Base-by-base conservation (phyloP, 192 early-diverging fungal genomes). In the Piromyces finnis region DNA sequence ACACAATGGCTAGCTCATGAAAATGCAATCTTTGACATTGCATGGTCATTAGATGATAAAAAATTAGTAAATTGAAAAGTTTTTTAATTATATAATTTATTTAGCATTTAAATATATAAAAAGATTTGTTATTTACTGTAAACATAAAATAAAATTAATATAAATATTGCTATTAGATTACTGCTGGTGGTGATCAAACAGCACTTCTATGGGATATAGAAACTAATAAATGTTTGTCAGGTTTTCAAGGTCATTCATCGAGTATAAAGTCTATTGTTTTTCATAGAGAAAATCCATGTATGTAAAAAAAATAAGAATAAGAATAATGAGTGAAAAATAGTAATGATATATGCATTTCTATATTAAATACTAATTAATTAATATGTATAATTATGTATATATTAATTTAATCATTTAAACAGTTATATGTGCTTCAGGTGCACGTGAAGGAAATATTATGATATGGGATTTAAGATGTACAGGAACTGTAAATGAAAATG, bases 11-110 rank as follows among this genome's bases (percentile, higher is more conserved):
- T 85, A 35, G 93, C 90, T 0, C 95, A 97, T 78, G 83, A 87
- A 30, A 95, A 94, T 84, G 90, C 94, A 6, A 88, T 94, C n/a
- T 91, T 95, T 78, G 95, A 97, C 83, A 82, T 94, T 12, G 87
- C 87, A 30, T 97, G 94, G 94, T 89, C 90, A 30, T 81, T 81
- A 9, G 91, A 94, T 80, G 92, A 95, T 83, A 81, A 83, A 22
- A 85, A 84, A 77, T 79, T 94, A 77, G 91, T 92, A 87, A n/a
- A 81, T 81, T 77, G n/a, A 29, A 78, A 79, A 29, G 30, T 27
- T 51, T 77, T 78, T 78, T 77, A 14, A 14, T 12, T 39, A 14
- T 12, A 14, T 35, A 35, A 7, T 35, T 35, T 35, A 35, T 35
- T 35, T 35, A 7, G 32, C n/a, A n/a, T n/a, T n/a, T n/a, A n/a